phyloP scores from a whole-genome alignment of 768 basidiomycete genomes.

The Termitomyces sp. region DNA sequence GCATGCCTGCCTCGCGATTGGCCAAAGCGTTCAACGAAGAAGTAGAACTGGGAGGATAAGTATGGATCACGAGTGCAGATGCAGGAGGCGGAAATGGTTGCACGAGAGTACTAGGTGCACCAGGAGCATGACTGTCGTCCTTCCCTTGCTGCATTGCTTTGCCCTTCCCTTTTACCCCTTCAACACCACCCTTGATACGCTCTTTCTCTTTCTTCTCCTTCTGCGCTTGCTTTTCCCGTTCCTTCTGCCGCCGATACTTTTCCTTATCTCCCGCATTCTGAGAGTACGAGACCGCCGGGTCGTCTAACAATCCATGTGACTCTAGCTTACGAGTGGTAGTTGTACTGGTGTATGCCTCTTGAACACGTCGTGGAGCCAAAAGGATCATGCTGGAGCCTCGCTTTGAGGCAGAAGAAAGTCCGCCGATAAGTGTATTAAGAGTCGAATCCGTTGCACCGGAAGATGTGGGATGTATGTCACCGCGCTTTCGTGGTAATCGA shows the following conservation, averaged over 20 bases:
- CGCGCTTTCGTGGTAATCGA: constrained; percentile 13
- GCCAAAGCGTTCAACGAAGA: constrained; percentile 4
- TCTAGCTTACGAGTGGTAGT: constrained; percentile 65
- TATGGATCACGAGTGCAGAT: constrained; percentile 20
- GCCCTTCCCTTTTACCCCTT: constrained; percentile 23
- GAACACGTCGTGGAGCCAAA: constrained; percentile 71
- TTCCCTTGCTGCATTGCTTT: constrained; percentile 21
- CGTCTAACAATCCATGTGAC: constrained; percentile 64
- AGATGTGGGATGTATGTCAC: constrained; percentile 15
- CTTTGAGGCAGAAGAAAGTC: constrained; percentile 17
- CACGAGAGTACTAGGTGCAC: constrained; percentile 11
- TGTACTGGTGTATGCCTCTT: constrained; percentile 75
- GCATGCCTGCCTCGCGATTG: constrained; percentile 2
- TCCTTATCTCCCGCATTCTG: constrained; percentile 29
- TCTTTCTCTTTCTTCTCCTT: constrained; percentile 27
- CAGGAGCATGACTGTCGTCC: constrained; percentile 16
- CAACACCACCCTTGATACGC: constrained; percentile 13
- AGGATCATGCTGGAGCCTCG: constrained; percentile 51
- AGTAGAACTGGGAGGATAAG: constrained; percentile 11
- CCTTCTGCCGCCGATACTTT: constrained; percentile 21
- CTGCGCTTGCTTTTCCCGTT: constrained; percentile 21
- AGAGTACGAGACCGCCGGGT: constrained; percentile 25
- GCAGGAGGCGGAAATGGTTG: constrained; percentile 15
- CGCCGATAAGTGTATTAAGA: constrained; percentile 6
- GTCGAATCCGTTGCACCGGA: constrained; percentile 8